Percentiles rank a stretch among this genome's conserved stretches.
These are phyloP conservation scores for Cadophora luteo-olivacea DNA, from an alignment of 2,329 filamentous ascomycete genomes.

Conservation along the genomic window DNA sequence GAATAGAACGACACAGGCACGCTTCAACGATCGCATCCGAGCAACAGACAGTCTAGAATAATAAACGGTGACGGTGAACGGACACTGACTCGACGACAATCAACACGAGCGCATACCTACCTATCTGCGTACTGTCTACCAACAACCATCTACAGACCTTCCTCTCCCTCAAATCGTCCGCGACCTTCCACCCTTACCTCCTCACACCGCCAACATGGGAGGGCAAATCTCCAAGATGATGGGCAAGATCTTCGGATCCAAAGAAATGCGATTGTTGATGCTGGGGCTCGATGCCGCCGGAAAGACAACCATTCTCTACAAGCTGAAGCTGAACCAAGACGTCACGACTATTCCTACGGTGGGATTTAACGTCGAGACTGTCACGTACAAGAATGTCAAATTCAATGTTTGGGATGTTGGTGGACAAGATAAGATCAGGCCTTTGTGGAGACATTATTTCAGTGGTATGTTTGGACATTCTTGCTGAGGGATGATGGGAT, in stretches of 20 bases:
- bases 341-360: conserved; percentile 98
- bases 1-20: conserved; percentile 2
- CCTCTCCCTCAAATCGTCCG: background rate
- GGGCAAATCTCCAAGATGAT: conserved; percentile 94
- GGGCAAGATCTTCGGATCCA: conserved; percentile 98
- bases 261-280: conserved; percentile 99
- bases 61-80: background rate
- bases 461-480: conserved; percentile 61
- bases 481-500: background rate
- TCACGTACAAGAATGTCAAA: conserved; percentile 99
- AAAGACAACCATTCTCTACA: conserved; percentile 99
- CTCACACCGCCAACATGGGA: conserved; percentile 71
- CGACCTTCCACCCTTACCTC: background rate
- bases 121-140: background rate
- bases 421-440: conserved; percentile 98
- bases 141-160: background rate
- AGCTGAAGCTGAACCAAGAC: conserved; percentile 97
- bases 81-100: background rate
- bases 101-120: conserved; percentile 5
- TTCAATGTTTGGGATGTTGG: conserved; percentile 99
- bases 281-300: conserved; percentile 95
- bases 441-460: conserved; percentile 98
- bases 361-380: conserved; percentile 98
- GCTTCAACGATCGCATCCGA: background rate
- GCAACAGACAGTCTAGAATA: background rate